A percentile compares a stretch with the other conserved stretches of the same genome.
phyloP scores from a whole-genome alignment of 1,284 basidiomycete species.

The Microbotryomycetes sp. region DNA sequence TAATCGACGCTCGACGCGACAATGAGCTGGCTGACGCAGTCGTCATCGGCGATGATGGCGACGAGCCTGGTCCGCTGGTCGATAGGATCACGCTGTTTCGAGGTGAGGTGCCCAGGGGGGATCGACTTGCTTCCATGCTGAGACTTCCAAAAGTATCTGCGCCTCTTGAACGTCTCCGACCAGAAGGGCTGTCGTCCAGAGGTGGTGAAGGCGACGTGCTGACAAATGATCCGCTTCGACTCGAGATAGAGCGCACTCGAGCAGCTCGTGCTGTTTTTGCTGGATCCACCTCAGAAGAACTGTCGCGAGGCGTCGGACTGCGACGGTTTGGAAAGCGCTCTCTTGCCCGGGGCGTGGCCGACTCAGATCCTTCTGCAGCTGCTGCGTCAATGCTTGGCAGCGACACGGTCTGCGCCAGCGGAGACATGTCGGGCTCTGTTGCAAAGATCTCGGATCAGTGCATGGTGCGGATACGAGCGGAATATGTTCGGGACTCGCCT shows the following conservation, averaged over 20 bases:
- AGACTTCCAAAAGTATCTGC: not conserved
- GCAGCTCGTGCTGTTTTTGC: slow-evolving; percentile 5
- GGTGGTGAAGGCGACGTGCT: no score
- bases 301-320: slow-evolving; percentile 1
- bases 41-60: slow-evolving; percentile 27
- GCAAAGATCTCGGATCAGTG: not conserved
- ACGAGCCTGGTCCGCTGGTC: slow-evolving; percentile 39
- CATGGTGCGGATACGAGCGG: not conserved
- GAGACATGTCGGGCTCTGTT: slow-evolving; percentile 30
- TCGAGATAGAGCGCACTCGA: slow-evolving; percentile 11
- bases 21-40: slow-evolving; percentile 8
- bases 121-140: slow-evolving; percentile 1
- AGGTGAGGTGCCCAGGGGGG: slow-evolving; percentile 3
- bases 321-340: not conserved
- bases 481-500: slow-evolving; percentile 5
- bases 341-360: not conserved
- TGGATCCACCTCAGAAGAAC: slow-evolving; percentile 15
- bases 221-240: slow-evolving; percentile 13
- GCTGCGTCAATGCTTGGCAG: slow-evolving; percentile 8
- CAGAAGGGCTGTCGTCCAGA: not conserved
- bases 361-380: not conserved
- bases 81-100: not conserved
- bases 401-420: not conserved
- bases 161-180: slow-evolving; percentile 11
- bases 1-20: slow-evolving; percentile 28